These are phyloP conservation scores for Leccinum disarticulatum DNA, from an alignment of 768 basidiomycete genomes.

Conservation along the genomic window DNA sequence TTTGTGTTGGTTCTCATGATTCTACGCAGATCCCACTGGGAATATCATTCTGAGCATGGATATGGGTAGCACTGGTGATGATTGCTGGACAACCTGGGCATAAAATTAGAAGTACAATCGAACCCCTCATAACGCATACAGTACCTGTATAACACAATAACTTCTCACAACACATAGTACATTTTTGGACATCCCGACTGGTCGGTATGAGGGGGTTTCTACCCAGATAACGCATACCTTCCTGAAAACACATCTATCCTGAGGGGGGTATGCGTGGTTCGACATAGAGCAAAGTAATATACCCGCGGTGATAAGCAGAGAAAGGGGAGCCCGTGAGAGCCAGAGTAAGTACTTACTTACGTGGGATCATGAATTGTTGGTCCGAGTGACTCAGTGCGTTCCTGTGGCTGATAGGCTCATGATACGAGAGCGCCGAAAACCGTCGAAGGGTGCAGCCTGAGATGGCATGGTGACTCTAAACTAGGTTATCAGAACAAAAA, in stretches of 20 bases:
- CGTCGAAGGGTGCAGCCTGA: not conserved
- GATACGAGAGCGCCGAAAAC: too few relatives aligned
- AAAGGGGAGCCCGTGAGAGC: not conserved
- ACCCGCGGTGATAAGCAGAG: not conserved
- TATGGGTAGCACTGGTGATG: not conserved
- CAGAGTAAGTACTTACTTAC: too few relatives aligned
- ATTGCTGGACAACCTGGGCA: not conserved
- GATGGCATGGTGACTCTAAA: not conserved
- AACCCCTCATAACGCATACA: not conserved
- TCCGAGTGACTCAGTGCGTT: too few relatives aligned
- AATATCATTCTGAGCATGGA: conserved; percentile 13
- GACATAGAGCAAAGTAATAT: not conserved
- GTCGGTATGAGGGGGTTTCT: not conserved
- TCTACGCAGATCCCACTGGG: conserved; percentile 20
- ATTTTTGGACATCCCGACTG: not conserved
- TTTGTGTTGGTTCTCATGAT: not conserved
- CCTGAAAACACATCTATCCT: not conserved
- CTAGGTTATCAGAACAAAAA: not conserved
- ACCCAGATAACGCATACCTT: not conserved
- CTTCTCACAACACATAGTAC: not conserved
- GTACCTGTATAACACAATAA: not conserved
- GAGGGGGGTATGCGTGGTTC: not conserved
- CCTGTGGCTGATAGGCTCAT: too few relatives aligned
- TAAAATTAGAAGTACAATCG: not conserved
- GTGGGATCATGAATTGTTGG: too few relatives aligned